Evolutionary conservation across 345 rosid species (phyloP), one percentile per base, ranked within the genome.

Genomic region (Punica granatum): DNA sequence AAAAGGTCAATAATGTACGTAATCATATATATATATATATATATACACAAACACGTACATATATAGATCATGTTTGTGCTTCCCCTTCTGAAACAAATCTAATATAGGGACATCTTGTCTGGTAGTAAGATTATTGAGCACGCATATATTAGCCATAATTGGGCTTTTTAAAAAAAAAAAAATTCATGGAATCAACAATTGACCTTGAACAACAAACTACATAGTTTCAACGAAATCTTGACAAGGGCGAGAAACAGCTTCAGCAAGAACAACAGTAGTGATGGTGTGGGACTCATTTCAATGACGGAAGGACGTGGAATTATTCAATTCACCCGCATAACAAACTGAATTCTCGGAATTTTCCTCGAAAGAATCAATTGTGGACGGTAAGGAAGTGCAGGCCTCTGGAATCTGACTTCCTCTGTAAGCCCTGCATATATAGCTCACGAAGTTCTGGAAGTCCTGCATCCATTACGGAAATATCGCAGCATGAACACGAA

Each of bases 351-450:
- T 15, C 16, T 44, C 51, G 15, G 19, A 6, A 19, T 71, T 53
- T 34, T 63, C 39, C 48, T 33, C 67, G 25, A 33, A 18, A 2
- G 71, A 39, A 19, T 25, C 23, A 32, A 11, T 9, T 13, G 32
- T 30, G 3, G 21, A 16, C 19, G 53, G 61, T 23, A 8, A 26
- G 15, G 70, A 69, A 12, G 28, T 66, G 76, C 83, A 78, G 12
- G 64, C 76, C 15, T 65, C 34, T 2, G 84, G 84, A 4, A 66
- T 1, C 1, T 12, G 26, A 14, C 46, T 31, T 34, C 82, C 82
- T 69, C 35, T 71, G 49, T 76, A 78, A 63, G 78, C 85, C 43
- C 72, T 64, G 75, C 82, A 81, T 54, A 78, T 59, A 33, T 78
- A 69, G 53, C 59, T 39, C 19, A 69, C 44, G 49, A 66, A 78